Conservation (phyloP, 768 basidiomycete genomes). For the Suillus fuscotomentosus region DNA sequence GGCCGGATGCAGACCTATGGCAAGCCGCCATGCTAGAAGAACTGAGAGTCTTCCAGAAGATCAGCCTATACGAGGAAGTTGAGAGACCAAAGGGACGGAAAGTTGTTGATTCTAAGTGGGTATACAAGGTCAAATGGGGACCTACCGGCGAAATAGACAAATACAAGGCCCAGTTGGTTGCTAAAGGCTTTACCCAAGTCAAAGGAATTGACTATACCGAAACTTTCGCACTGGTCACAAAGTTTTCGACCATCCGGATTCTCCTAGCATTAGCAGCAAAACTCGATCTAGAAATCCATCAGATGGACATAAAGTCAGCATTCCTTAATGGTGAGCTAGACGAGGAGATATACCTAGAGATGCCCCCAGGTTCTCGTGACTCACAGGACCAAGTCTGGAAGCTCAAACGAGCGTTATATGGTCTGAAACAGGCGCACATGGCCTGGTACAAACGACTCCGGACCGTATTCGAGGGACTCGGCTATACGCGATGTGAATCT, state of each 20-base stretch:
- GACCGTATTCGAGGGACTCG: too few species aligned
- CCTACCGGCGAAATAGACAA: slow-evolving; percentile 25
- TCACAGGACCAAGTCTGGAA: background rate
- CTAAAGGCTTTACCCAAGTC: slow-evolving; percentile 31
- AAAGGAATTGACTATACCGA: slow-evolving; percentile 34
- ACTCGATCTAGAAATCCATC: slow-evolving; percentile 13
- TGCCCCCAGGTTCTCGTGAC: slow-evolving; percentile 13
- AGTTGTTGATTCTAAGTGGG: background rate
- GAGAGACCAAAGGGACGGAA: background rate
- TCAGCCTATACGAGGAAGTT: slow-evolving; percentile 3
- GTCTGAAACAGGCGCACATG: background rate
- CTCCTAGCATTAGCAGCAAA: slow-evolving; percentile 12
- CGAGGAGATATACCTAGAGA: slow-evolving; percentile 27
- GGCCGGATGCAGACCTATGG: slow-evolving; percentile 5
- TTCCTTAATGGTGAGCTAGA: slow-evolving; percentile 21
- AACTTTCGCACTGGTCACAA: slow-evolving; percentile 28
- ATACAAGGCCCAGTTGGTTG: slow-evolving; percentile 40
- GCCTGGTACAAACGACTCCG: too few species aligned
- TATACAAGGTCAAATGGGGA: background rate
- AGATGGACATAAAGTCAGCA: slow-evolving; percentile 28
- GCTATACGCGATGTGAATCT: too few species aligned
- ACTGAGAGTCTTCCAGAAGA: background rate
- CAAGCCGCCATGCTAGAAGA: background rate
- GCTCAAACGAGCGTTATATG: background rate
- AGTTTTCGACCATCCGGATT: slow-evolving; percentile 18